Evolutionary conservation across 176 grass and related monocot genomes (phyloP).

Genomic region (Hsuehochloa calcarea): DNA sequence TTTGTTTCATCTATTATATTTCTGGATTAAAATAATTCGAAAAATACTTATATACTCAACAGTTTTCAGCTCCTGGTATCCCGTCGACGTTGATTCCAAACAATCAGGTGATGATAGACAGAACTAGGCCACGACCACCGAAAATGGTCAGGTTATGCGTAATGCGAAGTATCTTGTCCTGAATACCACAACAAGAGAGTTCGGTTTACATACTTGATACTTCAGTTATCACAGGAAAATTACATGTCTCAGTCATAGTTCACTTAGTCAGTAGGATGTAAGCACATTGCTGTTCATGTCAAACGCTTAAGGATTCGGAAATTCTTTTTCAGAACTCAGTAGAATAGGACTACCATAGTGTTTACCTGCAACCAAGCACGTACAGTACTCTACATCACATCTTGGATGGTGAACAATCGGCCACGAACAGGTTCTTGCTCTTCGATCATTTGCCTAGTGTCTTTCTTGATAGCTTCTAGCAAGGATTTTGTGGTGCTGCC

Average conservation of each 20-base stretch:
- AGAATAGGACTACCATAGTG: neutral
- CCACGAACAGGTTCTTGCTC: conserved; percentile 63
- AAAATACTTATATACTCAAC: no score
- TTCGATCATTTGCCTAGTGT: conserved; percentile 55
- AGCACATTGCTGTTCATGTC: neutral
- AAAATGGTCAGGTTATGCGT: conserved; percentile 59
- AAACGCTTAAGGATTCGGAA: neutral
- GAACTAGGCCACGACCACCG: conserved; percentile 48
- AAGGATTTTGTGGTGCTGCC: conserved; percentile 40
- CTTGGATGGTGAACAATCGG: conserved; percentile 59
- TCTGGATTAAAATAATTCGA: no score
- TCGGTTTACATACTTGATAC: neutral
- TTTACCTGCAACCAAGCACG: conserved; percentile 60
- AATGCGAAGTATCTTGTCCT: conserved; percentile 55
- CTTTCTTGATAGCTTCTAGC: conserved; percentile 49
- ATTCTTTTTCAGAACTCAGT: neutral
- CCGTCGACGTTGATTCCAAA: conserved; percentile 69
- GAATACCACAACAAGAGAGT: conserved; percentile 8
- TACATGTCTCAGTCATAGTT: neutral
- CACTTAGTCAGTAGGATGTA: neutral
- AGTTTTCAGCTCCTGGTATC: conserved; percentile 50
- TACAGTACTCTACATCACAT: conserved; percentile 67
- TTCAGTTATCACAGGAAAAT: neutral
- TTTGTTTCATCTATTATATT: no score
- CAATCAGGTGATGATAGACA: conserved; percentile 54